Percentiles rank a stretch among this genome's conserved stretches.
Conservation (phyloP, 768 basidiomycete genomes). For the Pholiota microspora region DNA sequence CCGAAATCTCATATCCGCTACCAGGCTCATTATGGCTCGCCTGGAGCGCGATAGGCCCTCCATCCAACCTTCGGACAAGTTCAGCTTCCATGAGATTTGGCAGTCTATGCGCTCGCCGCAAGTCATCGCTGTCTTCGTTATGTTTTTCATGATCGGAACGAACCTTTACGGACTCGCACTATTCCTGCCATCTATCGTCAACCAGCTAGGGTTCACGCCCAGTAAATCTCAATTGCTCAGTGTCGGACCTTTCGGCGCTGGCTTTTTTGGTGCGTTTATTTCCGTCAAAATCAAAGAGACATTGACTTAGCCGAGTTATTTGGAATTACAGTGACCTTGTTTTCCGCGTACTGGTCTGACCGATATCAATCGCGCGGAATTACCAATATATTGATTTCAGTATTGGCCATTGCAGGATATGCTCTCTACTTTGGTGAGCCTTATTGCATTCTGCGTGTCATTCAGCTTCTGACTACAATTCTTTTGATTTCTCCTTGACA, state of each 20-base stretch:
- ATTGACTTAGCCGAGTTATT: neutral
- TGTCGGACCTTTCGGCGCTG: constrained; percentile 35
- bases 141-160: constrained; percentile 35
- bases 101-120: constrained; percentile 31
- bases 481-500: constrained; percentile 8
- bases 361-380: constrained; percentile 24
- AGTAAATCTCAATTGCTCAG: constrained; percentile 33
- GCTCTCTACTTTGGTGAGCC: constrained; percentile 26
- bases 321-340: constrained; percentile 19
- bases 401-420: constrained; percentile 25
- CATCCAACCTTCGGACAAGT: constrained; percentile 26
- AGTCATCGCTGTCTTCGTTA: constrained; percentile 30
- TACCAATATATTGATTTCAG: constrained; percentile 16
- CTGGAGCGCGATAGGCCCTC: constrained; percentile 33
- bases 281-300: neutral
- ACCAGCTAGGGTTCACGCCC: constrained; percentile 32
- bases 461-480: neutral
- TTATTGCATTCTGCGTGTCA: neutral
- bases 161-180: constrained; percentile 33
- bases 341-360: constrained; percentile 24
- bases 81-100: constrained; percentile 29
- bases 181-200: constrained; percentile 36
- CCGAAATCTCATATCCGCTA: neutral
- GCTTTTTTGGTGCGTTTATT: constrained; percentile 31
- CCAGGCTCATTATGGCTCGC: constrained; percentile 26